phyloP scores from a whole-genome alignment of 192 early-diverging fungal species.

The Linnemannia zychae region DNA sequence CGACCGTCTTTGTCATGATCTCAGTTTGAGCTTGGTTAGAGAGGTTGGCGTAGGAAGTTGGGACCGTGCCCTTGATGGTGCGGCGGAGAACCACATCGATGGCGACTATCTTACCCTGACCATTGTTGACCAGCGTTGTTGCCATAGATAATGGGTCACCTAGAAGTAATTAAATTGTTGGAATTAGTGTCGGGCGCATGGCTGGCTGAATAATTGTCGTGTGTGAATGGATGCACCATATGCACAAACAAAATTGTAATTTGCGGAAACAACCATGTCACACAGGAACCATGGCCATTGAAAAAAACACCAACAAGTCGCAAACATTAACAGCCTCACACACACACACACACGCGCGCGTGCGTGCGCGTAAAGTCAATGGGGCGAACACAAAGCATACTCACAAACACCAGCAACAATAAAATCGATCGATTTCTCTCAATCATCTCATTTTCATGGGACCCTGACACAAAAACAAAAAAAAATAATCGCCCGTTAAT shows the following conservation, averaged over 20 bases:
- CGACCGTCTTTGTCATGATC: slow-evolving; percentile 45
- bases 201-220: neutral
- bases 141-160: slow-evolving; percentile 51
- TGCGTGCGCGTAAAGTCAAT: too few species aligned
- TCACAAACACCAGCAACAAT: too few species aligned
- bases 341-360: too few species aligned
- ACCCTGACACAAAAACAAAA: neutral
- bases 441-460: too few species aligned
- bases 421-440: neutral
- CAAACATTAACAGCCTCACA: neutral
- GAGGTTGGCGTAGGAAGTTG: slow-evolving; percentile 48
- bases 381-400: too few species aligned
- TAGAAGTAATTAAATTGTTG: neutral
- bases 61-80: slow-evolving; percentile 33
- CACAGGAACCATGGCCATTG: neutral
- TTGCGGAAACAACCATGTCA: neutral
- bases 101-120: slow-evolving; percentile 38
- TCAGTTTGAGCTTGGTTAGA: slow-evolving; percentile 33
- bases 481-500: neutral
- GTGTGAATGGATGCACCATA: neutral
- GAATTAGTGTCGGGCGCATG: neutral
- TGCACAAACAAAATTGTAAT: slow-evolving; percentile 3
- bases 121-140: slow-evolving; percentile 38
- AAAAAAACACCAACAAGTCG: neutral
- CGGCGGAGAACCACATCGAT: slow-evolving; percentile 42